Conservation (phyloP, 2,329 filamentous ascomycete species). For the Chalaropsis thielavioides region DNA sequence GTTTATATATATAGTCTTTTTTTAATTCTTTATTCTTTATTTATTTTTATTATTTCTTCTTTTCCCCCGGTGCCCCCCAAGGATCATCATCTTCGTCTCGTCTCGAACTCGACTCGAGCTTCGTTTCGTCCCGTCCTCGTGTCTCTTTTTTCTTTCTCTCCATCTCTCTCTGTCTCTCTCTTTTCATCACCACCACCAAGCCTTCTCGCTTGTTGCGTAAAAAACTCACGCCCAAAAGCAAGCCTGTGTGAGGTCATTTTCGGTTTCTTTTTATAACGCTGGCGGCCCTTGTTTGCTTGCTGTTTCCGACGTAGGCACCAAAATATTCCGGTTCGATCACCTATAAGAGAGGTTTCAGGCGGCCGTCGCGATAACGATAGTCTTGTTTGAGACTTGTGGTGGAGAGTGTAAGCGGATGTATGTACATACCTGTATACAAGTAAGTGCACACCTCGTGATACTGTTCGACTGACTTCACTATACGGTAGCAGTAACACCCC, state of each 20-base stretch:
- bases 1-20: too few relatives aligned
- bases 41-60: background rate
- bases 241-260: background rate
- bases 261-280: background rate
- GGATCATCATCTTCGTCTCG: slow-evolving; percentile 10
- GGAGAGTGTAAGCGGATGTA: background rate
- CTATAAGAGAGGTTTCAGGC: slow-evolving; percentile 15
- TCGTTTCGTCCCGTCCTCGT: slow-evolving; percentile 11
- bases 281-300: background rate
- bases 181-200: background rate
- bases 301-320: background rate
- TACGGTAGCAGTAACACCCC: background rate
- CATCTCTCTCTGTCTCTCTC: background rate
- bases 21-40: background rate
- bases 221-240: background rate
- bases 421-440: background rate
- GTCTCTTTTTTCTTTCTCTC: background rate
- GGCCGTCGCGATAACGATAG: slow-evolving; percentile 1
- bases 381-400: background rate
- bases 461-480: background rate
- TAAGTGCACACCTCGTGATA: background rate
- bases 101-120: slow-evolving; percentile 12
- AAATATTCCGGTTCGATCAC: slow-evolving; percentile 9
- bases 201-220: too few relatives aligned
- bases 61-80: background rate